Evolutionary conservation across 306 rosid genomes (phyloP).

Genomic region (Cicer yamashitae): DNA sequence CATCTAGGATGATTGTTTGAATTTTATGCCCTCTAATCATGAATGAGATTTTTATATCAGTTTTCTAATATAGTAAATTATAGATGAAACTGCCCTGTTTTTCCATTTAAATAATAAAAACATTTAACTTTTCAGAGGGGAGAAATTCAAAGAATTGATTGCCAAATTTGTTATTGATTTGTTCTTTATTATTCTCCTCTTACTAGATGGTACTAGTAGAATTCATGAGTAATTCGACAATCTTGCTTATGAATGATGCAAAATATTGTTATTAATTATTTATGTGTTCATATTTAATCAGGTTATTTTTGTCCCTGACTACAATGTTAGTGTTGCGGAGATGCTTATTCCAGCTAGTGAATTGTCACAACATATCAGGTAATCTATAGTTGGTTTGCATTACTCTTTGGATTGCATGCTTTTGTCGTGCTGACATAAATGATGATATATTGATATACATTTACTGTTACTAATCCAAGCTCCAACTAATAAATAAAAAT

Average conservation of each 20-base stretch:
- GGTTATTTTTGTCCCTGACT: slow-evolving; percentile 96
- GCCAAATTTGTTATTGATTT: slow-evolving; percentile 1
- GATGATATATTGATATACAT: slow-evolving; percentile 21
- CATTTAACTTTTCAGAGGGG: slow-evolving; percentile 8
- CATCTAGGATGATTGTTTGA: background rate
- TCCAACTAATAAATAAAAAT: slow-evolving; percentile 5
- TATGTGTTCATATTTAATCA: slow-evolving; percentile 43
- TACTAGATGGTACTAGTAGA: background rate
- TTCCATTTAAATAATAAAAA: background rate
- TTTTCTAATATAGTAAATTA: slow-evolving; percentile 2
- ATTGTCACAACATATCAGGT: slow-evolving; percentile 98
- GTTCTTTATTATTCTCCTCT: slow-evolving; percentile 27
- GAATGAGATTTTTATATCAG: slow-evolving; percentile 9
- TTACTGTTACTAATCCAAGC: background rate
- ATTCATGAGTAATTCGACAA: slow-evolving; percentile 24
- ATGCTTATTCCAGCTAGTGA: slow-evolving; percentile 95
- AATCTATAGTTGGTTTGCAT: slow-evolving; percentile 30
- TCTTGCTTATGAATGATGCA: slow-evolving; percentile 29
- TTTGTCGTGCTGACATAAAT: slow-evolving; percentile 8
- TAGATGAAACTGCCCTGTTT: slow-evolving; percentile 10
- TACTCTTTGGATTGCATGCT: slow-evolving; percentile 29
- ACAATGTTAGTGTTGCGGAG: slow-evolving; percentile 97
- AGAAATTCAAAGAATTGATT: background rate
- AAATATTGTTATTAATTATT: slow-evolving; percentile 30
- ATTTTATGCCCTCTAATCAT: slow-evolving; percentile 6